Percentiles rank a stretch among this genome's conserved stretches.
phyloP scores from a whole-genome alignment of 2,329 filamentous ascomycete genomes.

The Venturiaceae sp. region DNA sequence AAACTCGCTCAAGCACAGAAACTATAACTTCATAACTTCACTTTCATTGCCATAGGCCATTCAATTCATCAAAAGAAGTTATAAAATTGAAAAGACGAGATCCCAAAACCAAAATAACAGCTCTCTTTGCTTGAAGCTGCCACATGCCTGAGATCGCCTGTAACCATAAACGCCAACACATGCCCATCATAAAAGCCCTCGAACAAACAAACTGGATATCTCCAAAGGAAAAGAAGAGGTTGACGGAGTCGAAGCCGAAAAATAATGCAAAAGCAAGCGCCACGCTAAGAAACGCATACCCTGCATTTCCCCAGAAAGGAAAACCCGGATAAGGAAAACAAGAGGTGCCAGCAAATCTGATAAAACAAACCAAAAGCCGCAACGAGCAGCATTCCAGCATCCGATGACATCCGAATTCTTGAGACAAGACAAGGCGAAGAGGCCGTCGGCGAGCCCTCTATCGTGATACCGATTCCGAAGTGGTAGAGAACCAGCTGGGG shows the following conservation, averaged over 20 bases:
- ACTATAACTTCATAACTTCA: no score
- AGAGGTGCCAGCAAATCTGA: neutral
- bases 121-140: neutral
- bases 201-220: neutral
- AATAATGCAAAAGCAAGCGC: no score
- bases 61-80: no score
- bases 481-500: neutral
- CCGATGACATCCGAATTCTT: neutral
- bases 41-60: no score
- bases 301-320: neutral
- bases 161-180: no score
- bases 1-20: no score
- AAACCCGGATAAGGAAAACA: neutral
- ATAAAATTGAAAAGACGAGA: no score
- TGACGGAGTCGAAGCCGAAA: neutral
- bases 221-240: neutral
- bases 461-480: no score
- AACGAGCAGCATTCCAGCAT: neutral
- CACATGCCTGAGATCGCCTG: no score
- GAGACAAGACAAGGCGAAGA: neutral
- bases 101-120: neutral
- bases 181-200: neutral
- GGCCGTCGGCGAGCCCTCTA: neutral
- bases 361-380: neutral
- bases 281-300: neutral